phyloP scores from a whole-genome alignment of 306 rosid species.

The Cucumis sativus region Cucumber_9930_V3 NC_026656.2:13443001-13443500 shows the following conservation, averaged over 20 bases:
- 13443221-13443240: neutral
- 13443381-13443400: slow-evolving; percentile 93
- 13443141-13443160: neutral
- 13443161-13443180: neutral
- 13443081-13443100: neutral
- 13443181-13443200: neutral
- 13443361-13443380: slow-evolving; percentile 91
- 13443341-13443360: slow-evolving; percentile 66
- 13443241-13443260: neutral
- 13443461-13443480: slow-evolving; percentile 46
- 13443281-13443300: neutral
- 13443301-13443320: slow-evolving; percentile 6
- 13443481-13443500: slow-evolving; percentile 16
- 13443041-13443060: too few species aligned
- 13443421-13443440: slow-evolving; percentile 87
- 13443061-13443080: neutral
- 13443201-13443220: neutral
- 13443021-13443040: neutral
- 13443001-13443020: neutral
- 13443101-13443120: neutral
- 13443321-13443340: slow-evolving; percentile 61
- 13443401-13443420: slow-evolving; percentile 80
- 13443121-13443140: neutral
- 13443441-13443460: slow-evolving; percentile 78
- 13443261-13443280: neutral